Evolutionary conservation across 768 basidiomycete species (phyloP).

Genomic region (Pisolithus tinctorius): DNA sequence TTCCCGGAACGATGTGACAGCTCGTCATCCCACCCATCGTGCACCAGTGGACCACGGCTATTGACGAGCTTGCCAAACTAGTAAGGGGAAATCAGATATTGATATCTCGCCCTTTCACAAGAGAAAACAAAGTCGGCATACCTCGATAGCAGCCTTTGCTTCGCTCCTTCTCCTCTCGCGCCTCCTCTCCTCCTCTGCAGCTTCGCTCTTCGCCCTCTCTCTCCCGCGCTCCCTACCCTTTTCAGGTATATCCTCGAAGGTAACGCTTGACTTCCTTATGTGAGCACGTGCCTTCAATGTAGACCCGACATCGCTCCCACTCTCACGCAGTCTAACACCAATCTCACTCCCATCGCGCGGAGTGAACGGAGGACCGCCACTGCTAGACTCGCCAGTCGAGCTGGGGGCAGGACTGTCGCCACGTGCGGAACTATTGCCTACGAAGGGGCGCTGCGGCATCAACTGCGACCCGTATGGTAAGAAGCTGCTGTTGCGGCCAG

Average conservation of each 20-base stretch:
- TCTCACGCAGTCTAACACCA: constrained; percentile 16
- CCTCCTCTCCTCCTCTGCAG: constrained; percentile 47
- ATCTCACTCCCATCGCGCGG: constrained; percentile 74
- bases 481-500: constrained; percentile 12
- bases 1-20: constrained; percentile 14
- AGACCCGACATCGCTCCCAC: constrained; percentile 17
- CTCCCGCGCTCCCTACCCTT: constrained; percentile 25
- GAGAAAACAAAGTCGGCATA: constrained; percentile 23
- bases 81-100: not conserved
- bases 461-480: constrained; percentile 20
- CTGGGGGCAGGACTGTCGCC: constrained; percentile 69
- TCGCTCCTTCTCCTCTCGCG: constrained; percentile 72
- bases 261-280: constrained; percentile 57
- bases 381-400: constrained; percentile 81
- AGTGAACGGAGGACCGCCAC: constrained; percentile 62
- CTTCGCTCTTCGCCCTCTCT: constrained; percentile 24
- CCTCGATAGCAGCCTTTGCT: constrained; percentile 86
- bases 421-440: constrained; percentile 26
- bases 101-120: not conserved
- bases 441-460: constrained; percentile 52
- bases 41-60: constrained; percentile 58
- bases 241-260: constrained; percentile 51
- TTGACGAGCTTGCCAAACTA: constrained; percentile 88
- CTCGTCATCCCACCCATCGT: constrained; percentile 42
- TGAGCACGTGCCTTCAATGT: constrained; percentile 29